These are phyloP conservation scores for Strobilomyces dryophilus DNA, from an alignment of 768 basidiomycete genomes.

Conservation along the genomic window DNA sequence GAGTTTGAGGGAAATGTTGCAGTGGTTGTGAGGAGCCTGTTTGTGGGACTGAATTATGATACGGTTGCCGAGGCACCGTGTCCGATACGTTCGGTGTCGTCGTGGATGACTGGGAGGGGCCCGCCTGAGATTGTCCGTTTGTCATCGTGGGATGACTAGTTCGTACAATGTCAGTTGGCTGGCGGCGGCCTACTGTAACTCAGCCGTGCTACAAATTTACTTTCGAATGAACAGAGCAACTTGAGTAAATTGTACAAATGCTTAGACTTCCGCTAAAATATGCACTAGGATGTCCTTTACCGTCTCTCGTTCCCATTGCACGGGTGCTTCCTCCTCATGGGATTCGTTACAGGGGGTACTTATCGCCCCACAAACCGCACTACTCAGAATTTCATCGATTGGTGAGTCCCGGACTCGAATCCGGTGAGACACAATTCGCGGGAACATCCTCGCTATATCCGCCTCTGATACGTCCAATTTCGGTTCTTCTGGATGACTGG, in stretches of 20 bases:
- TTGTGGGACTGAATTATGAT: conserved; percentile 15
- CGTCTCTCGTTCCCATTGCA: conserved; percentile 41
- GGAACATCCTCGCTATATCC: conserved; percentile 70
- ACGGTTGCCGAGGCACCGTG: conserved; percentile 6
- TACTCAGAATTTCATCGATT: conserved; percentile 63
- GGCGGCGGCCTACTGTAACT: no score
- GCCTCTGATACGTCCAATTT: conserved; percentile 65
- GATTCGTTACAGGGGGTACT: conserved; percentile 14
- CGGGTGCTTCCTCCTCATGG: conserved; percentile 11
- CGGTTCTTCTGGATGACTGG: conserved; percentile 16
- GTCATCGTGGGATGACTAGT: conserved; percentile 28
- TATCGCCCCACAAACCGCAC: conserved; percentile 56
- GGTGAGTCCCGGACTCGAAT: conserved; percentile 66
- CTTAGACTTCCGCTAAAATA: conserved; percentile 49
- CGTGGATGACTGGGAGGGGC: conserved; percentile 28
- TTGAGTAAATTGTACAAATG: neutral
- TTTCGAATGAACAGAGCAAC: neutral
- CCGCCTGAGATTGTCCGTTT: conserved; percentile 39
- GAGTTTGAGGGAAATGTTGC: conserved; percentile 18
- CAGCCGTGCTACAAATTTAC: no score
- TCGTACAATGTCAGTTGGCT: neutral
- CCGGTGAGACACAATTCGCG: conserved; percentile 71
- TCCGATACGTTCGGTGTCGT: conserved; percentile 8
- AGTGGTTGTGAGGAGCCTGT: conserved; percentile 16
- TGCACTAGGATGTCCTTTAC: conserved; percentile 65